Conservation (phyloP, 192 early-diverging fungal species). For the Entomortierella lignicola region DNA sequence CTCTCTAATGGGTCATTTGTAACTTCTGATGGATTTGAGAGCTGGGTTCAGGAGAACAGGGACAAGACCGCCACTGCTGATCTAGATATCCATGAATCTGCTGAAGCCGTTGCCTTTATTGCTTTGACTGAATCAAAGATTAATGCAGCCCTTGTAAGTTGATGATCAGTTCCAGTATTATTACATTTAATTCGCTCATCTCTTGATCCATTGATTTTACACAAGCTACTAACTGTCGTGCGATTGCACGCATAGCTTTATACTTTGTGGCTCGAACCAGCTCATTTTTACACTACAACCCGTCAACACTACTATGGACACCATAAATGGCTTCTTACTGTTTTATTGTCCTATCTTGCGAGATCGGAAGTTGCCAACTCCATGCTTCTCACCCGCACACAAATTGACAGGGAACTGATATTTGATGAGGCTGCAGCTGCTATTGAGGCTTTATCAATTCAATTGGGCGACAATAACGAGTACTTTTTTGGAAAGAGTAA, state of each 20-base stretch:
- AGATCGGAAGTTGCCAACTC: slow-evolving; percentile 37
- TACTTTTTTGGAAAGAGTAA: slow-evolving; percentile 45
- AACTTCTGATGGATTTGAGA: slow-evolving; percentile 38
- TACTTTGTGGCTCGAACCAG: slow-evolving; percentile 48
- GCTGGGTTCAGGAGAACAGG: slow-evolving; percentile 39
- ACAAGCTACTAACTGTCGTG: too few relatives aligned
- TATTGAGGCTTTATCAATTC: slow-evolving; percentile 28
- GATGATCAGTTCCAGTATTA: too few relatives aligned
- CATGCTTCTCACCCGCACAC: slow-evolving; percentile 47
- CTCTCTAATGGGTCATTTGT: slow-evolving; percentile 31
- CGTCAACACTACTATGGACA: slow-evolving; percentile 51
- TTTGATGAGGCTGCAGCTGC: slow-evolving; percentile 46
- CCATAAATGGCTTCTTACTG: slow-evolving; percentile 22
- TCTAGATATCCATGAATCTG: slow-evolving; percentile 27
- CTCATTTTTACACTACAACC: slow-evolving; percentile 45
- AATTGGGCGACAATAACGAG: slow-evolving; percentile 18
- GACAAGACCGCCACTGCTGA: background rate
- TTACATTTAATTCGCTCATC: too few relatives aligned
- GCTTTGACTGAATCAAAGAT: slow-evolving; percentile 47
- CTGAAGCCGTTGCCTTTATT: slow-evolving; percentile 46
- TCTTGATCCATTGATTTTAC: too few relatives aligned
- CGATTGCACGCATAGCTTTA: slow-evolving; percentile 17
- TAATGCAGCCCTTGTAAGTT: slow-evolving; percentile 44
- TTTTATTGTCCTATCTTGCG: slow-evolving; percentile 19
- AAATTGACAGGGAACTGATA: slow-evolving; percentile 49